phyloP scores from a whole-genome alignment of 805 yeast genomes.

The Wickerhamiella kurtzmanii region DNA sequence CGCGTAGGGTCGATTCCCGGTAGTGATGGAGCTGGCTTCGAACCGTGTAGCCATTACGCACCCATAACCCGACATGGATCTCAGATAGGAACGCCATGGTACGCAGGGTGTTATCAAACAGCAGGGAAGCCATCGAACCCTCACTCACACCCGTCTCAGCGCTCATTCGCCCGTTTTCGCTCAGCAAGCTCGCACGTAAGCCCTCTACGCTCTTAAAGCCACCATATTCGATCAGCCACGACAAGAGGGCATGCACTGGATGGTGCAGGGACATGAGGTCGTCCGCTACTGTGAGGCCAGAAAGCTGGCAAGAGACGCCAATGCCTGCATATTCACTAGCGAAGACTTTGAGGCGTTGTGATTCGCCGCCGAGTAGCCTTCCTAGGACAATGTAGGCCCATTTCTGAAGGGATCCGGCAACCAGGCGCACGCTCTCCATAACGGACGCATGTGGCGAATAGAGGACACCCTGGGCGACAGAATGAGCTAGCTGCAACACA shows the following conservation, averaged over 20 bases:
- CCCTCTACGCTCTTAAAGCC: slow-evolving; percentile 16
- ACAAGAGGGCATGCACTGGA: slow-evolving; percentile 60
- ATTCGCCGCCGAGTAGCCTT: neutral
- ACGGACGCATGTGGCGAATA: slow-evolving; percentile 10
- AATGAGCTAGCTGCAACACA: slow-evolving; percentile 37
- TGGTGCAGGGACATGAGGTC: slow-evolving; percentile 59
- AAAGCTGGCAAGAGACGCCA: neutral
- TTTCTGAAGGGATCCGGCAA: slow-evolving; percentile 16
- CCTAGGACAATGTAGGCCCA: slow-evolving; percentile 18
- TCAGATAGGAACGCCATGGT: slow-evolving; percentile 69
- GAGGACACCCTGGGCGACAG: slow-evolving; percentile 25
- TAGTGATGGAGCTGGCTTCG: slow-evolving; percentile 70
- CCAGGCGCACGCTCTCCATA: slow-evolving; percentile 16
- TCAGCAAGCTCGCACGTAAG: slow-evolving; percentile 16
- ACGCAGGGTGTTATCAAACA: slow-evolving; percentile 65
- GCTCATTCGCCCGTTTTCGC: slow-evolving; percentile 4
- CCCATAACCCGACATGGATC: slow-evolving; percentile 85
- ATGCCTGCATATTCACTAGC: slow-evolving; percentile 2
- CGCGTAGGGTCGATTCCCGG: slow-evolving; percentile 64
- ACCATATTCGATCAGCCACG: slow-evolving; percentile 53
- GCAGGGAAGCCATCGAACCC: slow-evolving; percentile 18
- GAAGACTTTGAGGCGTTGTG: neutral
- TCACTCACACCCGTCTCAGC: slow-evolving; percentile 4
- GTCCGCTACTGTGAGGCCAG: slow-evolving; percentile 24
- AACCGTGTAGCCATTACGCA: slow-evolving; percentile 77